phyloP scores from a whole-genome alignment of 2,329 filamentous ascomycete species.

The Thielaviopsis musarum region DNA sequence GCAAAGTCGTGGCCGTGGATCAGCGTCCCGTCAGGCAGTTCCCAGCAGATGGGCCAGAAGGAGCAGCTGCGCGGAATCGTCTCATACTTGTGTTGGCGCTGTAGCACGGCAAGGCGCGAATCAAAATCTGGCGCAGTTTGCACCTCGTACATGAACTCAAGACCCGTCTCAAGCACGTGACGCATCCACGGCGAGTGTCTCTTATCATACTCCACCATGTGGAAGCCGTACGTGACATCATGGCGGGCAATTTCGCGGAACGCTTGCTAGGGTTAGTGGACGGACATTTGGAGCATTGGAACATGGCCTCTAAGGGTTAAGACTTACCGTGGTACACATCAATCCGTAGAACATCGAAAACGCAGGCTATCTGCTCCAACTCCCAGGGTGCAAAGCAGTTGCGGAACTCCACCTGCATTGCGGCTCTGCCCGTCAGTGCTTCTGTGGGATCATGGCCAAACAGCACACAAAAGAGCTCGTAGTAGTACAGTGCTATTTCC shows the following conservation, averaged over 20 bases:
- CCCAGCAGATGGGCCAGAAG: constrained; percentile 2
- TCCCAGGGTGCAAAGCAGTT: constrained; percentile 6
- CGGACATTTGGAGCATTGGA: too few relatives aligned
- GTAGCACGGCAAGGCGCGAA: background rate
- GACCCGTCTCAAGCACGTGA: constrained; percentile 8
- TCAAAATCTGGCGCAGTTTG: constrained; percentile 1
- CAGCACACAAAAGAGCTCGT: constrained; percentile 8
- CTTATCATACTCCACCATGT: constrained; percentile 7
- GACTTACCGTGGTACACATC: constrained; percentile 5
- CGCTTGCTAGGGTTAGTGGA: constrained; percentile 1
- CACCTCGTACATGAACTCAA: constrained; percentile 7
- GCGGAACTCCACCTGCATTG: background rate
- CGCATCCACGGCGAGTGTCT: constrained; percentile 9
- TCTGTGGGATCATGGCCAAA: constrained; percentile 8
- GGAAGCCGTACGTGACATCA: constrained; percentile 9
- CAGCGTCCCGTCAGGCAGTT: background rate
- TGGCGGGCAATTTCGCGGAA: constrained; percentile 12
- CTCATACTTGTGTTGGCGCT: constrained; percentile 2
- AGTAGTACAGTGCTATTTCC: constrained; percentile 7
- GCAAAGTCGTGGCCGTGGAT: constrained; percentile 10
- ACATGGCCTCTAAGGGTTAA: too few relatives aligned
- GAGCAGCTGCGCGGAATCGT: constrained; percentile 5
- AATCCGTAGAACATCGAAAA: constrained; percentile 4
- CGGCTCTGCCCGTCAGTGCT: background rate
- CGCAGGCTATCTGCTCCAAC: constrained; percentile 10